Conservation (phyloP, 768 basidiomycete species). For the Tulasnella sp. region DNA sequence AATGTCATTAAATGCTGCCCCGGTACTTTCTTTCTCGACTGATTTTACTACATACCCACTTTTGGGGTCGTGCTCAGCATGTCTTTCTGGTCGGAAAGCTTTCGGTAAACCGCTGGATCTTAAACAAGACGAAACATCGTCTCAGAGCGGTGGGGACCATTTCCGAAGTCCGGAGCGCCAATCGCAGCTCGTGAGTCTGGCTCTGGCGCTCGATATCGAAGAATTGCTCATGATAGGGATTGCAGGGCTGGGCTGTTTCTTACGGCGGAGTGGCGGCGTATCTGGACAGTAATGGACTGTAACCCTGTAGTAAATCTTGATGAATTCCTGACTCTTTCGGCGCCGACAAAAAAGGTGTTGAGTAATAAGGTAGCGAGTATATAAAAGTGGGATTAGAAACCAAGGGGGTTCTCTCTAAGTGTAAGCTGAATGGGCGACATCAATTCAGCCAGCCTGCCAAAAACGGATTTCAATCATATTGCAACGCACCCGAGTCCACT, state of each 20-base stretch:
- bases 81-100: conserved; percentile 77
- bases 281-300: conserved; percentile 58
- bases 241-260: conserved; percentile 77
- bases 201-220: no score
- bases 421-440: conserved; percentile 49
- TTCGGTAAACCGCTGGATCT: conserved; percentile 72
- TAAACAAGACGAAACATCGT: conserved; percentile 59
- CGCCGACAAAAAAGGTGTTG: no score
- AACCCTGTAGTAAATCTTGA: no score
- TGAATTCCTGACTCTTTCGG: no score
- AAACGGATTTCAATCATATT: background rate
- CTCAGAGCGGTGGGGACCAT: conserved; percentile 40
- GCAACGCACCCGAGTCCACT: conserved; percentile 76
- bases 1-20: background rate
- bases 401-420: conserved; percentile 76
- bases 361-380: no score
- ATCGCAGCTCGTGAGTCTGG: conserved; percentile 80
- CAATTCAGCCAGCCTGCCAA: conserved; percentile 4
- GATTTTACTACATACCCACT: no score
- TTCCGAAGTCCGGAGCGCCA: conserved; percentile 52
- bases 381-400: conserved; percentile 67
- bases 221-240: background rate
- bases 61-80: no score
- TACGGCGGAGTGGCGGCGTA: conserved; percentile 79
- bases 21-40: conserved; percentile 33